A percentile compares a stretch with the other conserved stretches of the same genome.
Evolutionary conservation across 345 rosid genomes (phyloP).

Genomic region (Rhodamnia rubescens): DNA sequence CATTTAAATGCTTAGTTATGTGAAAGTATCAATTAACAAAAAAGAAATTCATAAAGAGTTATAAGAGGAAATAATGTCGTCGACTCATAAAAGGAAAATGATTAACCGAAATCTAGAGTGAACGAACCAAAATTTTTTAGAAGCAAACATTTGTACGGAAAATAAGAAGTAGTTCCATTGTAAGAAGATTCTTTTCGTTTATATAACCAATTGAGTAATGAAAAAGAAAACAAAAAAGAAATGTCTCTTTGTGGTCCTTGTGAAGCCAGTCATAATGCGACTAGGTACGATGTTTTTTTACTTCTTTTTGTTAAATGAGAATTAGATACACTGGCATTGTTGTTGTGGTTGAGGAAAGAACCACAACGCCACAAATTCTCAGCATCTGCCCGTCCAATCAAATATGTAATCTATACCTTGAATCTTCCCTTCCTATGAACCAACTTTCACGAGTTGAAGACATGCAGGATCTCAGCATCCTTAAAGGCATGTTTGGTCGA

Average conservation of each 20-base stretch:
- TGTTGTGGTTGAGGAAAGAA: background rate
- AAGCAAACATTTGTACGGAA: background rate
- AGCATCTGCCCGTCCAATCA: background rate
- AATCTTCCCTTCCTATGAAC: background rate
- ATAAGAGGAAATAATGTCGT: background rate
- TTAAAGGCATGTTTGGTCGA: background rate
- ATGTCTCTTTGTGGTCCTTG: background rate
- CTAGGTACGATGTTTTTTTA: background rate
- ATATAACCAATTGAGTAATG: background rate
- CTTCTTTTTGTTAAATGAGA: background rate
- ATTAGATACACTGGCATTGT: background rate
- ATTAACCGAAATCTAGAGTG: background rate
- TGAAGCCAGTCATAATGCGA: background rate
- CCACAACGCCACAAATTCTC: background rate
- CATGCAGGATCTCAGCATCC: background rate
- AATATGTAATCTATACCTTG: background rate
- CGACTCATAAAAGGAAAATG: background rate
- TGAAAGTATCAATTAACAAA: too few relatives aligned
- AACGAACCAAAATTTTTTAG: background rate
- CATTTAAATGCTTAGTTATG: too few relatives aligned
- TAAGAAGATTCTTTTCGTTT: background rate
- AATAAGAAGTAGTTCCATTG: background rate
- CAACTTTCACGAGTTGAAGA: background rate
- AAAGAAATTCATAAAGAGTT: too few relatives aligned
- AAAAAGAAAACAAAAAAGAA: background rate